A percentile compares a stretch with the other conserved stretches of the same genome.
phyloP scores from a whole-genome alignment of 208 protist species.

The Leishmania tropica region DNA sequence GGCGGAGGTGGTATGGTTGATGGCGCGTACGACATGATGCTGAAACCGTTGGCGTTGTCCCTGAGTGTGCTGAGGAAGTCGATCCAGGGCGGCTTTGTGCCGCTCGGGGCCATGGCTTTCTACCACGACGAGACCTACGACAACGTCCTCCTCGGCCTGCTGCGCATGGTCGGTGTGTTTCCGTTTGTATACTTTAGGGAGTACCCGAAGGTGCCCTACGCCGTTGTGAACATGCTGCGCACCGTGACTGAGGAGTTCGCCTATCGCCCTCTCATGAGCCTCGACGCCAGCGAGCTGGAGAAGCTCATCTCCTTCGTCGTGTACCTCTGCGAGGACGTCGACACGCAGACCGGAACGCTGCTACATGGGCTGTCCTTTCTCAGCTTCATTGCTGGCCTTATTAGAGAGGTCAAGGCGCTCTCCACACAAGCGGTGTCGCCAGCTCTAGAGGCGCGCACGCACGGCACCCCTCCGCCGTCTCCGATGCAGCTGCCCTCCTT shows the following conservation, averaged over 20 bases:
- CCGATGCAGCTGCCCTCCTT: slow-evolving; percentile 54
- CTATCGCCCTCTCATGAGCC: slow-evolving; percentile 66
- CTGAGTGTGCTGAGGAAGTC: slow-evolving; percentile 67
- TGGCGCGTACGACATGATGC: slow-evolving; percentile 60
- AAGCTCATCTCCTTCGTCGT: slow-evolving; percentile 62
- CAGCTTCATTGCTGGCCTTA: slow-evolving; percentile 68
- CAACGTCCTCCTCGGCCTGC: slow-evolving; percentile 56
- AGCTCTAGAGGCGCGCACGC: slow-evolving; percentile 23
- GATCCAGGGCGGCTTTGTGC: slow-evolving; percentile 70
- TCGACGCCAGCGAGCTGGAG: slow-evolving; percentile 61
- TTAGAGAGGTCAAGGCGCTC: slow-evolving; percentile 74
- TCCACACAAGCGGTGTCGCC: slow-evolving; percentile 29
- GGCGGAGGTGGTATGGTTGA: slow-evolving; percentile 33
- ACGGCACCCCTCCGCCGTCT: slow-evolving; percentile 40
- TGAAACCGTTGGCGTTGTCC: slow-evolving; percentile 81
- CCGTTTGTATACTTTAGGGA: slow-evolving; percentile 64
- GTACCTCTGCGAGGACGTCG: slow-evolving; percentile 66
- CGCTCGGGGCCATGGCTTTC: slow-evolving; percentile 83
- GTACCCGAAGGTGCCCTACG: slow-evolving; percentile 59
- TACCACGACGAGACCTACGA: slow-evolving; percentile 89
- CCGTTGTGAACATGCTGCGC: slow-evolving; percentile 67
- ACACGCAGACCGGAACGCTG: slow-evolving; percentile 56
- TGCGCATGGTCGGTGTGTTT: slow-evolving; percentile 72
- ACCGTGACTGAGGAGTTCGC: slow-evolving; percentile 67
- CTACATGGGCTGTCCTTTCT: slow-evolving; percentile 76